phyloP scores from a whole-genome alignment of 768 basidiomycete genomes.

The Russula vinacea region DNA sequence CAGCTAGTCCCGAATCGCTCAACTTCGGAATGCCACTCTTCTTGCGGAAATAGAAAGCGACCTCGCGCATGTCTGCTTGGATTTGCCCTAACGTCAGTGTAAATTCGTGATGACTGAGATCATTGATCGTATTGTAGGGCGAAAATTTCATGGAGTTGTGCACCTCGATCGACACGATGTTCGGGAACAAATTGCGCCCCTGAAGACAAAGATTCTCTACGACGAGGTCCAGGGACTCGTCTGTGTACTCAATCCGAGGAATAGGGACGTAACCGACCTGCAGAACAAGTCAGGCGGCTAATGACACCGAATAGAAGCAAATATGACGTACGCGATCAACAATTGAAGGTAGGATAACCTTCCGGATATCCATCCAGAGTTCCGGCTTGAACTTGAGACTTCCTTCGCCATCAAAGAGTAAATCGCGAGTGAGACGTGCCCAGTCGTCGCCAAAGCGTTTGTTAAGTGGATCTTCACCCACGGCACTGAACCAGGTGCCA shows the following conservation, averaged over 20 bases:
- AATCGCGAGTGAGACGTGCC: constrained; percentile 73
- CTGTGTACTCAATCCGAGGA: constrained; percentile 91
- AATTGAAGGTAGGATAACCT: constrained; percentile 74
- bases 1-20: constrained; percentile 78
- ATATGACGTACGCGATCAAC: constrained; percentile 58
- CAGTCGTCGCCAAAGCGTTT: constrained; percentile 78
- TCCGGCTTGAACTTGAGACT: constrained; percentile 83
- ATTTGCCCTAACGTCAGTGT: constrained; percentile 77
- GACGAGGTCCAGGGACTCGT: constrained; percentile 80
- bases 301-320: not conserved
- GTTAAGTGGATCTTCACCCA: constrained; percentile 84
- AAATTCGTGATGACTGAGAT: constrained; percentile 68
- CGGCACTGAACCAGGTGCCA: constrained; percentile 76
- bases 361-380: constrained; percentile 84
- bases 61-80: constrained; percentile 91
- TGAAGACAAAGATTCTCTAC: constrained; percentile 90
- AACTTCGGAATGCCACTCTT: constrained; percentile 82
- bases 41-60: constrained; percentile 86
- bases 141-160: constrained; percentile 83
- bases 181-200: constrained; percentile 87
- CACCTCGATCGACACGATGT: constrained; percentile 66
- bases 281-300: not conserved
- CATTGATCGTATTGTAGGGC: constrained; percentile 59
- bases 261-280: constrained; percentile 82
- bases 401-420: constrained; percentile 81